Percentiles rank a stretch among this genome's conserved stretches.
phyloP scores from a whole-genome alignment of 1,284 basidiomycete species.

The Malassezia equina region DNA sequence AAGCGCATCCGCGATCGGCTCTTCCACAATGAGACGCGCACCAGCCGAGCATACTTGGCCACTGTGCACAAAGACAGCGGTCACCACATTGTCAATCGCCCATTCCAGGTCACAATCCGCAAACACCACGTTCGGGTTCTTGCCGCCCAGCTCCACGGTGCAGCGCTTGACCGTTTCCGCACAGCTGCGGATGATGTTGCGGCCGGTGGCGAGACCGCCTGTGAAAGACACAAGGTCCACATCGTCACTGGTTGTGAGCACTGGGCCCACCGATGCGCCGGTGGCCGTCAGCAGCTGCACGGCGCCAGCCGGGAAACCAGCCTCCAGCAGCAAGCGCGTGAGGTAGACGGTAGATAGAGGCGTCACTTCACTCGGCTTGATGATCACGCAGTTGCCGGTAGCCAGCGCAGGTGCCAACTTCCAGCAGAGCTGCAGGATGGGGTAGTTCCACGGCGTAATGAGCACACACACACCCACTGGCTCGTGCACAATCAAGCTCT shows the following conservation, averaged over 20 bases:
- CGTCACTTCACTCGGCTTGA: constrained; percentile 48
- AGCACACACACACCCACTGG: constrained; percentile 46
- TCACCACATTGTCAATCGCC: constrained; percentile 44
- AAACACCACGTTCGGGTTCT: constrained; percentile 47
- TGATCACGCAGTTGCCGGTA: constrained; percentile 42
- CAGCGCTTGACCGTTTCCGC: constrained; percentile 42
- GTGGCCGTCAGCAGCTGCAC: constrained; percentile 43
- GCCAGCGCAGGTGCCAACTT: constrained; percentile 46
- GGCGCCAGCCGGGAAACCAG: constrained; percentile 33
- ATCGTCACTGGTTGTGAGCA: constrained; percentile 33
- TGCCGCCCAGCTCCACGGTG: constrained; percentile 46
- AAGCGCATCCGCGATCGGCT: constrained; percentile 42
- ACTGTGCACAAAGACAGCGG: constrained; percentile 43
- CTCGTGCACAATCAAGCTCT: constrained; percentile 32
- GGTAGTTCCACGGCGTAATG: constrained; percentile 48
- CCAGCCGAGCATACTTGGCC: constrained; percentile 47
- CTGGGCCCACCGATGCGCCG: constrained; percentile 37
- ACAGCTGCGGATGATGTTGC: constrained; percentile 34
- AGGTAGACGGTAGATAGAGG: constrained; percentile 45
- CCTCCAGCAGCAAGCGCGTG: constrained; percentile 38
- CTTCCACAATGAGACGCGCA: constrained; percentile 44
- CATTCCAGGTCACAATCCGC: constrained; percentile 42
- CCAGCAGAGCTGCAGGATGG: constrained; percentile 46
- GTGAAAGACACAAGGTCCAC: constrained; percentile 47
- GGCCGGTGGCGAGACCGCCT: constrained; percentile 43